Base-by-base conservation (phyloP, 306 rosid species). In the Gleditsia sinensis region DNA sequence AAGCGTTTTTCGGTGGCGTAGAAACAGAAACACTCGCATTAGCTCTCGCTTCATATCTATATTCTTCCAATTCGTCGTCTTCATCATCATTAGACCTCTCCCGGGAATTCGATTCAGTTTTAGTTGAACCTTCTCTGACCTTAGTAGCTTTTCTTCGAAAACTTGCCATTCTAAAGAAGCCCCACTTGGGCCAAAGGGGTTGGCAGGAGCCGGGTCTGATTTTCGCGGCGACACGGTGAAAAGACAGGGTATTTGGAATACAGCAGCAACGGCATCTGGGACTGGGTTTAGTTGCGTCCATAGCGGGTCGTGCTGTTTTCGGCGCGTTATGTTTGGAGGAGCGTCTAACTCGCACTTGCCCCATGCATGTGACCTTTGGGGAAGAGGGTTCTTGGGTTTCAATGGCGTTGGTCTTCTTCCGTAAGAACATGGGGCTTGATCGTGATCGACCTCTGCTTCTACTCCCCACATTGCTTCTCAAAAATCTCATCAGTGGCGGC, bases 291-390 rank as follows among this genome's bases (percentile, higher is more conserved):
- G 78, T 33, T 17, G 32, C 43, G 53, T 61, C 78, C 8, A 69
- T 40, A 13, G 17, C 8, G 1, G 20, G 53, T 34, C 36, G 19
- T 9, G 33, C 50, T 53, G 75, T 50, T 14, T 36, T 60, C 1
- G 68, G 17, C 39, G 36, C 56, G 20, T 64, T 28, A 46, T 83
- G 50, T 62, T 85, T 91, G 73, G 96, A 74, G 28, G 96, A 71
- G 73, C 90, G 87, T 49, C 78, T 60, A 66, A 85, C 96, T 16
- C 94, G 83, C 0, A 95, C 99, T 74, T 95, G 98, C 0, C 99
- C 99, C 89, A 95, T 95, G 93, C 99, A 95, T 5, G 99, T 95
- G 70, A 95, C 99, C 45, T 95, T 95, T 0, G 99, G 99, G 36
- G 99, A 95, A 39, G 99, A 83, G 2, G 99, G 99, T 78, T 95